A percentile compares a stretch with the other conserved stretches of the same genome.
Evolutionary conservation across 345 rosid species (phyloP).

Genomic region (Eucalyptus victrix): DNA sequence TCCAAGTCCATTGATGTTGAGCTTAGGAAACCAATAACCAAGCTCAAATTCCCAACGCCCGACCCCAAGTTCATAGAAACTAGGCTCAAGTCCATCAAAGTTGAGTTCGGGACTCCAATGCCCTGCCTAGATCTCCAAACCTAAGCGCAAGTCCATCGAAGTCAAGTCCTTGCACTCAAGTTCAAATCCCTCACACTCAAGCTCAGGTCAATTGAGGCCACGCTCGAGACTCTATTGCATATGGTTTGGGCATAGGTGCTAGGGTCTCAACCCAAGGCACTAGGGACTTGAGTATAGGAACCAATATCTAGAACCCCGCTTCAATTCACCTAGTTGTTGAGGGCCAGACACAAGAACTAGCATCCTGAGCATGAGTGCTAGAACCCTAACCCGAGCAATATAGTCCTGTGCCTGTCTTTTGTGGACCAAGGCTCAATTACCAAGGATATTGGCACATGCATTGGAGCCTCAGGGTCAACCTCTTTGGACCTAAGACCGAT

Average conservation of each 20-base stretch:
- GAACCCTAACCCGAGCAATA: neutral
- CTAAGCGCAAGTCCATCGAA: neutral
- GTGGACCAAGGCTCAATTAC: neutral
- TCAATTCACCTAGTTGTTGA: neutral
- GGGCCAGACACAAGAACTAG: neutral
- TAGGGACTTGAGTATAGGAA: neutral
- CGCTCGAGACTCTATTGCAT: accelerated
- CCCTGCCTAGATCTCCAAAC: neutral
- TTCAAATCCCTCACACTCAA: neutral
- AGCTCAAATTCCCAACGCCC: accelerated
- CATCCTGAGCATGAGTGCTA: neutral
- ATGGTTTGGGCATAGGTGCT: neutral
- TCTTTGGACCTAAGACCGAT: accelerated
- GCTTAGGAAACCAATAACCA: neutral
- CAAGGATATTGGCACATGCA: no score
- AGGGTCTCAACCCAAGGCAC: neutral
- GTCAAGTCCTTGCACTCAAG: neutral
- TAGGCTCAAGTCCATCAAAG: neutral
- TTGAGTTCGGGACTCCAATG: neutral
- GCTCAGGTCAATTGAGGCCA: accelerated
- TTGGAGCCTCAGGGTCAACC: accelerated
- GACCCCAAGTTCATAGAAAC: neutral
- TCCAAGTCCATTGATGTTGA: neutral
- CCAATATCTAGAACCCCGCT: no score
- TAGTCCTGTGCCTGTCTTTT: accelerated